Base-by-base conservation (phyloP, 768 basidiomycete genomes). In the Tricholoma bakamatsutake region DNA sequence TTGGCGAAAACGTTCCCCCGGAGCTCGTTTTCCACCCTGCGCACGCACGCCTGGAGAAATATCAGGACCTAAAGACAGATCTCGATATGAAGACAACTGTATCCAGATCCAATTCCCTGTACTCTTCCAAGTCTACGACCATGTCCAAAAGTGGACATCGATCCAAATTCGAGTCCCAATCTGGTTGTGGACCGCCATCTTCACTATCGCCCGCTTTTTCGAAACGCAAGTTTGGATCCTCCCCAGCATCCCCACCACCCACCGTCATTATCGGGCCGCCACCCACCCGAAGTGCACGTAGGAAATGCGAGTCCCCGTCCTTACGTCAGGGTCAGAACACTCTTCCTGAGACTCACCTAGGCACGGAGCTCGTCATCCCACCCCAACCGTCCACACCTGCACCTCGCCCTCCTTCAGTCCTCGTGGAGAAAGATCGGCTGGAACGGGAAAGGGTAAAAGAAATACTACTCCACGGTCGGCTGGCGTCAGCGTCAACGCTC, bases 1-100 rank as follows among this genome's bases (percentile, higher is more conserved):
- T 82, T 5, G 81, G 81, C 34, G 81, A 81, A 64, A 73, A 72
- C 52, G 67, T 82, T 12, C 81, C 81, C 15, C 59, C 74, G 1
- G 79, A 80, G 55, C 75, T 82, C 31, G 71, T 82, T 43, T 69
- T 74, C 33, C 62, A 73, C 9, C 51, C 46, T 31, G 12, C 9
- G 1, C 5, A 37, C 17, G 43, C 27, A 13, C 18, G 24, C 21
- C 21, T 34, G 42, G 42, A 33, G 28, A 56, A 58, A 15, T 39
- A 35, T 30, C 33, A 21, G 17, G 50, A 49, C 28, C 17, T 45
- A 31, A 45, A 50, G 34, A 21, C 31, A 7, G 53, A 57, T 2
- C 52, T 53, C n/a, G 27, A 34, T 31, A 48, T 47, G 17, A 28
- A 28, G 13, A 55, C 50, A 10, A n/a, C 40, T 7, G 2, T 40